These are phyloP conservation scores for Alternaria arbusti DNA, from an alignment of 2,329 filamentous ascomycete genomes.

Conservation along the genomic window DNA sequence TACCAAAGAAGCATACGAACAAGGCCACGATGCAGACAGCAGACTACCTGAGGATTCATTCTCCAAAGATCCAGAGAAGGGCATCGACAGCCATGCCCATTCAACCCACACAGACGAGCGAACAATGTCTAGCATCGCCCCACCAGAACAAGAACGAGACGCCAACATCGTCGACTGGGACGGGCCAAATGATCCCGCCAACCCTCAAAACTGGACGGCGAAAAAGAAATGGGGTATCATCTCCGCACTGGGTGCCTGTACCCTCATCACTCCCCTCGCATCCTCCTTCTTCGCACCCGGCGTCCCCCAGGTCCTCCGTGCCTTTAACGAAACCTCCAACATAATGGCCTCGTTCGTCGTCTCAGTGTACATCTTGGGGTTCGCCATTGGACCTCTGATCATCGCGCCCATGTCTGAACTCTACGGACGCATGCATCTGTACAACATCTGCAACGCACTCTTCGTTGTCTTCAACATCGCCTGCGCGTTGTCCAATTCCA, in stretches of 20 bases:
- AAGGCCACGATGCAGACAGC: constrained; percentile 36
- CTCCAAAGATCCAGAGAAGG: constrained; percentile 38
- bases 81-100: constrained; percentile 22
- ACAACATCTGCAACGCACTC: constrained; percentile 53
- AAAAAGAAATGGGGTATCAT: constrained; percentile 48
- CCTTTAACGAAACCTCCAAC: constrained; percentile 40
- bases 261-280: constrained; percentile 48
- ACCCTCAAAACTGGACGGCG: constrained; percentile 49
- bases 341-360: constrained; percentile 47
- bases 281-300: constrained; percentile 63
- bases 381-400: constrained; percentile 47
- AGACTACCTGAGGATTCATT: constrained; percentile 14
- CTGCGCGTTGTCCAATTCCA: constrained; percentile 43
- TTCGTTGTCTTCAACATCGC: constrained; percentile 60
- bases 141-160: constrained; percentile 22
- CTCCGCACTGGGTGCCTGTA: constrained; percentile 40
- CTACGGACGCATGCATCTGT: constrained; percentile 41
- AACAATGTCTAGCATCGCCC: constrained; percentile 23
- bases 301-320: constrained; percentile 57
- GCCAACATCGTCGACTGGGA: constrained; percentile 45
- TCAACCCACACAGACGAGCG: constrained; percentile 35
- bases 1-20: constrained; percentile 29
- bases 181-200: constrained; percentile 46
- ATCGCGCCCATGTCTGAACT: constrained; percentile 48
- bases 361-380: constrained; percentile 49